Conservation (phyloP, 768 basidiomycete species). For the Russula foetens region DNA sequence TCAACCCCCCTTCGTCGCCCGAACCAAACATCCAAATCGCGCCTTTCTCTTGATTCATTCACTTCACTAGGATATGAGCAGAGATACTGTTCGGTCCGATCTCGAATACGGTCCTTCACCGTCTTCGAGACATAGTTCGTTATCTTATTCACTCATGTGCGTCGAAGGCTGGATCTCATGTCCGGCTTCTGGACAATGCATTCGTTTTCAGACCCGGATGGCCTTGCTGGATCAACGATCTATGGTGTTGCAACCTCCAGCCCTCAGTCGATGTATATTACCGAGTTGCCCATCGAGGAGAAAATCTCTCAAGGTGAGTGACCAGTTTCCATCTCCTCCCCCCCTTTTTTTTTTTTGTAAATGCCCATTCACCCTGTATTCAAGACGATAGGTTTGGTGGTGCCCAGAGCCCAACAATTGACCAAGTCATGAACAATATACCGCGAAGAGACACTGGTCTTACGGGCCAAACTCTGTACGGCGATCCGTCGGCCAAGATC, state of each 20-base stretch:
- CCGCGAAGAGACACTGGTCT: background rate
- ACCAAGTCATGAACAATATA: background rate
- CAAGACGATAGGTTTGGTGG: background rate
- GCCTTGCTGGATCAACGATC: background rate
- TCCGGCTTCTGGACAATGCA: background rate
- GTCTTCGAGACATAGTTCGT: background rate
- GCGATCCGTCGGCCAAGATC: conserved; percentile 9
- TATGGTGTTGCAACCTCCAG: background rate
- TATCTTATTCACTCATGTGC: background rate
- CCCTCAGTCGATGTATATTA: background rate
- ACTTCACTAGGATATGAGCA: background rate
- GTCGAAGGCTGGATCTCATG: background rate
- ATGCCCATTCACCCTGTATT: background rate
- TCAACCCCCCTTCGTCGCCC: background rate
- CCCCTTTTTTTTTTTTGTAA: too few relatives aligned
- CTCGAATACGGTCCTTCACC: background rate
- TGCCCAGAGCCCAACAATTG: background rate
- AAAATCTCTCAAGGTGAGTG: background rate
- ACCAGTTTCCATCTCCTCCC: background rate
- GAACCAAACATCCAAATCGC: background rate
- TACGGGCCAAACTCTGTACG: background rate
- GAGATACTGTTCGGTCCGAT: background rate
- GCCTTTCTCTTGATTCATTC: too few relatives aligned
- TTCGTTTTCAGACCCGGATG: background rate
- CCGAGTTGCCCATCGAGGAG: background rate